Conservation (phyloP, 139 green algal genomes). For the Closterium sp. region DNA sequence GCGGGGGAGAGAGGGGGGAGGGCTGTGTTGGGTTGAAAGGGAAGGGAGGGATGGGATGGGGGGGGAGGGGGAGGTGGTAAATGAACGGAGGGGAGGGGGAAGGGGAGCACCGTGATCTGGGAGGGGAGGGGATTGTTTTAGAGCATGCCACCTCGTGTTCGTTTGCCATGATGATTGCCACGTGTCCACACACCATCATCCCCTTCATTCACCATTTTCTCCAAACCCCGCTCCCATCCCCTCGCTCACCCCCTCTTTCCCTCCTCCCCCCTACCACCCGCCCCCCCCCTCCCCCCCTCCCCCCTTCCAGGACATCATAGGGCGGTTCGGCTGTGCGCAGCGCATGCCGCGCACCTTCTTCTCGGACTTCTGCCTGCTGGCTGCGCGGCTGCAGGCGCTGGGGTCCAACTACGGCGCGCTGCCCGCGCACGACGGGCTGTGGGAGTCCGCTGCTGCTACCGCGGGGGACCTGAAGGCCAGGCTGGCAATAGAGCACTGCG, state of each 20-base stretch:
- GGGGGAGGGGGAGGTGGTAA: neutral
- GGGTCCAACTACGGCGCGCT: slow-evolving; percentile 77
- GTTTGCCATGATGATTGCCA: too few species aligned
- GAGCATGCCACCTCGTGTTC: too few species aligned
- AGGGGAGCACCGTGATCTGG: too few species aligned
- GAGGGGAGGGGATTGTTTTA: too few species aligned
- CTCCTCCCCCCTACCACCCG: neutral
- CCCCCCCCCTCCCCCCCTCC: too few species aligned
- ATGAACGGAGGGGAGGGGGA: too few species aligned
- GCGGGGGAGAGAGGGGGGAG: too few species aligned
- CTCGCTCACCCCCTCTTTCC: neutral
- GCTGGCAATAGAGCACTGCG: slow-evolving; percentile 87
- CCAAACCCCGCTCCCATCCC: too few species aligned
- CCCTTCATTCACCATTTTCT: too few species aligned
- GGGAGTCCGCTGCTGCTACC: slow-evolving; percentile 72
- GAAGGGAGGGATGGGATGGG: too few species aligned
- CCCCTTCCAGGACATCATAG: slow-evolving; percentile 50
- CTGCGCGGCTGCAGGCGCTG: slow-evolving; percentile 60
- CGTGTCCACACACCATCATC: neutral
- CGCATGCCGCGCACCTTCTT: slow-evolving; percentile 48
- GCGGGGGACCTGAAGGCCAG: slow-evolving; percentile 67
- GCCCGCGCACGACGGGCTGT: slow-evolving; percentile 74
- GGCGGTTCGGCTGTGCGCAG: slow-evolving; percentile 30
- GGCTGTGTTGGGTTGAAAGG: neutral
- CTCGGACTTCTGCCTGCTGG: slow-evolving; percentile 62